Conservation (phyloP, 257 asterid species). For the Jaltomata sinuosa region DNA sequence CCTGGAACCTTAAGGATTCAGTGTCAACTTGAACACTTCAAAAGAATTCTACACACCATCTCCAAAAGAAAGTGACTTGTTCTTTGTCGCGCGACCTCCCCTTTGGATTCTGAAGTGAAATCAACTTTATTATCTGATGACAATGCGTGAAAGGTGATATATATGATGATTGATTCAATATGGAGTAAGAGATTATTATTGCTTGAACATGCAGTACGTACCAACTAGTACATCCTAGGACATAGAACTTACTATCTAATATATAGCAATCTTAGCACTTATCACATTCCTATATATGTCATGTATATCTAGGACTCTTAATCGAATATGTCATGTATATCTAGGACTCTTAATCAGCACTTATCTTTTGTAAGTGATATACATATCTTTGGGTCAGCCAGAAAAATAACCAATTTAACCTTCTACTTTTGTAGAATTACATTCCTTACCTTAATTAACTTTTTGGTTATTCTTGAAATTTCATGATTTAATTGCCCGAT, state of each 20-base stretch:
- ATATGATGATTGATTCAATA: background rate
- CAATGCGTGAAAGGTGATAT: background rate
- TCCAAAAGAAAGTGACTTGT: background rate
- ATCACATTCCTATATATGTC: background rate
- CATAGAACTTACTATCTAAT: background rate
- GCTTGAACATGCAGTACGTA: background rate
- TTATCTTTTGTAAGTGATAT: background rate
- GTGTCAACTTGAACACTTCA: background rate
- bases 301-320: background rate
- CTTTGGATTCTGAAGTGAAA: too few relatives aligned
- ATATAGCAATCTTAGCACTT: background rate
- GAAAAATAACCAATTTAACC: too few relatives aligned
- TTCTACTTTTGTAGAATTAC: too few relatives aligned
- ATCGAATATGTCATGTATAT: too few relatives aligned
- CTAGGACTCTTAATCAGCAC: background rate
- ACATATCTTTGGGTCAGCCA: too few relatives aligned
- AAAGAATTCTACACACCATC: background rate
- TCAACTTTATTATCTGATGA: background rate
- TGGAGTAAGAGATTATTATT: background rate
- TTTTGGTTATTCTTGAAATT: too few relatives aligned
- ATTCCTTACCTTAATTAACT: too few relatives aligned
- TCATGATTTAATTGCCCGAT: too few relatives aligned
- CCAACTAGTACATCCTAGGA: background rate
- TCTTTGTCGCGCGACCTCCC: background rate
- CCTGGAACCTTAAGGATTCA: slow-evolving; percentile 5